Conservation (phyloP, 345 rosid species). For the Excoecaria agallocha region DNA sequence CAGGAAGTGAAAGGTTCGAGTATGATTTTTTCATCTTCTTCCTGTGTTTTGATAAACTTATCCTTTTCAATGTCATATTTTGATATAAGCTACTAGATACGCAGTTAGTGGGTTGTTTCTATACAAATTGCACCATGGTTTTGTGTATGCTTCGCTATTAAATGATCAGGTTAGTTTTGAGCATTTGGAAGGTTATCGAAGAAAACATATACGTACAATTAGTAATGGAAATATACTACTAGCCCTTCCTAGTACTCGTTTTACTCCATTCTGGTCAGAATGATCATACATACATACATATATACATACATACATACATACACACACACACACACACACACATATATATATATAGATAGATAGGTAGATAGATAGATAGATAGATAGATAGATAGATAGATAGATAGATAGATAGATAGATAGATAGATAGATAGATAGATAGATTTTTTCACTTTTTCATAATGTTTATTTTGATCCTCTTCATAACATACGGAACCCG, state of each 20-base stretch:
- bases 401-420: too few species aligned
- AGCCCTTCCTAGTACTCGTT: background rate
- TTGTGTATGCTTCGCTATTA: background rate
- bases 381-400: too few species aligned
- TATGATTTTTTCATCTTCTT: background rate
- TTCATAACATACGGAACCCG: background rate
- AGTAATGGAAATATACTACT: background rate
- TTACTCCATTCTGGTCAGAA: background rate
- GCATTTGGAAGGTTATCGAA: background rate
- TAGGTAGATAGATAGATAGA: too few species aligned
- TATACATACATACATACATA: too few species aligned
- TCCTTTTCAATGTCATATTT: background rate
- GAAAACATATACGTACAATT: background rate
- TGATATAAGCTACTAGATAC: background rate
- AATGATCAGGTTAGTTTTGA: background rate
- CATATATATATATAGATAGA: too few species aligned
- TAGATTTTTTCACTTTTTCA: background rate
- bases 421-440: too few species aligned
- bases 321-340: too few species aligned
- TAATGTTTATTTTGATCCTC: background rate
- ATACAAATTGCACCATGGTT: background rate
- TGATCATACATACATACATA: too few species aligned
- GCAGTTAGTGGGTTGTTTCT: background rate
- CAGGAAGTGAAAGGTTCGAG: background rate
- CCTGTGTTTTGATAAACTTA: background rate